Percentiles rank a stretch among this genome's conserved stretches.
Conservation (phyloP, 768 basidiomycete genomes). For the Psilocybe cyanescens region DNA sequence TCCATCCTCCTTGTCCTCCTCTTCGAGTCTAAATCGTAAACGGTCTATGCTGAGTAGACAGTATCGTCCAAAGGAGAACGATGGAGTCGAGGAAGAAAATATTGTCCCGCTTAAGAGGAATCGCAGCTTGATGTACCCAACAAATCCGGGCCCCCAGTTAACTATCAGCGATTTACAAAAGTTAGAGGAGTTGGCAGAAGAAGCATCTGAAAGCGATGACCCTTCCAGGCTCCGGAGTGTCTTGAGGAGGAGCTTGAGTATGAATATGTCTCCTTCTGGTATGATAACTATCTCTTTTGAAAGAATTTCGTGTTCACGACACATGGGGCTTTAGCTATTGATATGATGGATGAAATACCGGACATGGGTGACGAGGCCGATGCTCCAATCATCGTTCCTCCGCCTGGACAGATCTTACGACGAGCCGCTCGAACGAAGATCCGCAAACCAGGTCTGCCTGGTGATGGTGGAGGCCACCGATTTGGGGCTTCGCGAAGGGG, state of each 20-base stretch:
- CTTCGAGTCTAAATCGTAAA: slow-evolving; percentile 72
- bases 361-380: slow-evolving; percentile 82
- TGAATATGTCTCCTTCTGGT: slow-evolving; percentile 88
- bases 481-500: slow-evolving; percentile 60
- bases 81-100: slow-evolving; percentile 71
- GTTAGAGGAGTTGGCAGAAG: slow-evolving; percentile 91
- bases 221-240: slow-evolving; percentile 78
- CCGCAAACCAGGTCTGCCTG: slow-evolving; percentile 77
- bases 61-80: slow-evolving; percentile 82
- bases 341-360: slow-evolving; percentile 68
- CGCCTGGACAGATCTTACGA: slow-evolving; percentile 87
- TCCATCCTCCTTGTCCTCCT: slow-evolving; percentile 42
- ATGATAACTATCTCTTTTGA: slow-evolving; percentile 37
- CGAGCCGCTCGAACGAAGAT: slow-evolving; percentile 95
- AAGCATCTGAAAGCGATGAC: slow-evolving; percentile 83
- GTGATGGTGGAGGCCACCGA: slow-evolving; percentile 83
- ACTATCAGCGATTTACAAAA: slow-evolving; percentile 95
- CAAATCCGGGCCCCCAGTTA: slow-evolving; percentile 78
- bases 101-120: slow-evolving; percentile 72
- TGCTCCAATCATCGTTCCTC: slow-evolving; percentile 88
- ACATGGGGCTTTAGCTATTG: slow-evolving; percentile 49
- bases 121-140: slow-evolving; percentile 64
- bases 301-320: slow-evolving; percentile 4
- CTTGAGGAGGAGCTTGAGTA: slow-evolving; percentile 83
- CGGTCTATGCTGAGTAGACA: slow-evolving; percentile 94